Evolutionary conservation across 192 early-diverging fungal genomes (phyloP), one percentile per base, ranked within the genome.

Genomic region (Coemansia sp.): DNA sequence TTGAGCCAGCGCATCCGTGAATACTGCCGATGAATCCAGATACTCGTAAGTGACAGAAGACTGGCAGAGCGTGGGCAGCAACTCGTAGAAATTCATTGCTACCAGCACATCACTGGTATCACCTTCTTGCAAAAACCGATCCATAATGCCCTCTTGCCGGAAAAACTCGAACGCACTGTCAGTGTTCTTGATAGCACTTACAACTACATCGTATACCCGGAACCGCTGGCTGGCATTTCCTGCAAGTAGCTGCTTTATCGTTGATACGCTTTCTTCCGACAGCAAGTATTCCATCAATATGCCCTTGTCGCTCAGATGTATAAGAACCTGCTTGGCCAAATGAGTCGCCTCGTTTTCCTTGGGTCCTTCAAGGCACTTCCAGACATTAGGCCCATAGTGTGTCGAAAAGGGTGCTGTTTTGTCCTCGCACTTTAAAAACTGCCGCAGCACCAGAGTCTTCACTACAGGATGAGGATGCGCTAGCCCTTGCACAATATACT

Each of bases 401-500:
- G 54, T 30, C 44, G 72, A 76, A 50, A 76, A 65, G n/a, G 64
- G 57, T 35, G 64, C 68, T 10, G 55, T 53, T 15, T 47, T 40
- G 6, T 56, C 50, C 46, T 68, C 57, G 50, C 61, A 78, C 50
- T 78, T 78, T 38, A 70, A 51, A 38, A 78, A 67, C 55, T 78
- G 75, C 5, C 56, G 57, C 54, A 78, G 49, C 12, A 71, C 75
- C 48, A 78, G 62, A 18, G 55, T 57, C 46, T 68, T 66, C 6
- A 78, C 75, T n/a, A 48, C 59, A 6, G 65, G 70, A 44, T 79
- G 65, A 28, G 70, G 70, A 36, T 72, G 70, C 26, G 58, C 66
- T 40, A 79, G 53, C 15, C 77, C 77, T 45, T 72, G 68, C 28
- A 73, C 59, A 21, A 79, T 70, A 45, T 79, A 73, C 52, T 79